Evolutionary conservation across 2,329 filamentous ascomycete species (phyloP).

Genomic region (Diaporthe destruens): DNA sequence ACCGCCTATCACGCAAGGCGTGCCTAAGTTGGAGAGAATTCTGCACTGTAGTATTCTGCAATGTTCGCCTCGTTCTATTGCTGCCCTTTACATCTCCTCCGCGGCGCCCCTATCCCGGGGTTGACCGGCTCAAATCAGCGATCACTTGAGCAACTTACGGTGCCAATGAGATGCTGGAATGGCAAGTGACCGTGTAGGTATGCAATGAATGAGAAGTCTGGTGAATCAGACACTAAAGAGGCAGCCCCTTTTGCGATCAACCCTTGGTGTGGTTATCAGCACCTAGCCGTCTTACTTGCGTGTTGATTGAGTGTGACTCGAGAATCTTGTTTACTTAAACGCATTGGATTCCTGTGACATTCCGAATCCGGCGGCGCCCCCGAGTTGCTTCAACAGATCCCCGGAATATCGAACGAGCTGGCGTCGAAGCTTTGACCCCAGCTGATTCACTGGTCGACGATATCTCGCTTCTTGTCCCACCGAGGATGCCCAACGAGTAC

Average conservation of each 20-base stretch:
- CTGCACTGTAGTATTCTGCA: neutral
- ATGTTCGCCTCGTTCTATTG: neutral
- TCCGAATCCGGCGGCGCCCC: too few species aligned
- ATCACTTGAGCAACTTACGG: conserved; percentile 5
- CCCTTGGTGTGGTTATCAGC: conserved; percentile 10
- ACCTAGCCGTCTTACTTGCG: neutral
- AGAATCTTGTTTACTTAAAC: neutral
- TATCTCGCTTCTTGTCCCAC: neutral
- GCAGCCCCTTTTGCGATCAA: neutral
- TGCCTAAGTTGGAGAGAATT: neutral
- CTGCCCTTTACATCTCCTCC: neutral
- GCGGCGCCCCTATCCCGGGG: neutral
- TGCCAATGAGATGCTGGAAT: conserved; percentile 6
- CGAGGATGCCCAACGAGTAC: conserved; percentile 35
- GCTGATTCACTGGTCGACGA: neutral
- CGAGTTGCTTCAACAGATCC: neutral
- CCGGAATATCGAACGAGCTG: neutral
- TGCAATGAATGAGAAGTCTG: neutral
- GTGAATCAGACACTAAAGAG: neutral
- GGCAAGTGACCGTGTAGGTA: neutral
- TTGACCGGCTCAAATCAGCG: neutral
- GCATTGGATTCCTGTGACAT: too few species aligned
- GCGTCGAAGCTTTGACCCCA: neutral
- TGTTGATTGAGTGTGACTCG: conserved; percentile 6
- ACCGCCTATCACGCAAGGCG: neutral